Evolutionary conservation across 306 rosid species (phyloP), one percentile per base, ranked within the genome.

Genomic region (Pterocarpus santalinus): DNA sequence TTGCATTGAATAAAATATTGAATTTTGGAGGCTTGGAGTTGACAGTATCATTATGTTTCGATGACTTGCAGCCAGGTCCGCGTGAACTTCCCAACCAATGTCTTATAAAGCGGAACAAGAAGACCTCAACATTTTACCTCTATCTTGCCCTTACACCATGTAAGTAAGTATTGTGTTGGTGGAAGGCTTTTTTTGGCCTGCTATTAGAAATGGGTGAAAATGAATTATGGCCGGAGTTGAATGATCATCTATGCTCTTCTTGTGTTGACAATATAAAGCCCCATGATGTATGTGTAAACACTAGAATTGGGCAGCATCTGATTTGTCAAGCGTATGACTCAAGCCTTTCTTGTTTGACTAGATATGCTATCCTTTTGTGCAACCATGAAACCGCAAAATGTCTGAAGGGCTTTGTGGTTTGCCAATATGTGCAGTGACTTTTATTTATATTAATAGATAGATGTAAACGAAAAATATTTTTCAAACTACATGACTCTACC

Each of bases 31-130:
- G 55, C 57, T 58, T 82, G 69, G 65, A 79, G 53, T 76, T 86
- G 84, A 71, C 70, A 33, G 39, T 73, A 43, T 63, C 55, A 69
- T 68, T 76, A 46, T 79, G 72, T 67, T 81, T 87, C 52, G 85
- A 66, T 88, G 79, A 73, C 66, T 51, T 93, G 85, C 97, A 96
- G 99, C 92, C 99, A 34, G 99, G 99, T 47, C 97, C 98, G 16
- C 86, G 86, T 0, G 97, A 88, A n/a, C 30, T 28, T 32, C 90
- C 98, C 2, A 92, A 94, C 80, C 97, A 92, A 5, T 96, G 99
- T 84, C 88, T 96, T 63, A 94, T 96, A 65, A 92, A 87, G 90
- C 87, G 99, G 79, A 89, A 90, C 89, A 92, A 94, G 90, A 96
- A 88, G 91, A 92, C 94, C 72, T 88, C 97, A 14, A 94, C 98